Conservation (phyloP, 371 early-diverging fungal genomes). For the Catenaria anguillulae region DNA sequence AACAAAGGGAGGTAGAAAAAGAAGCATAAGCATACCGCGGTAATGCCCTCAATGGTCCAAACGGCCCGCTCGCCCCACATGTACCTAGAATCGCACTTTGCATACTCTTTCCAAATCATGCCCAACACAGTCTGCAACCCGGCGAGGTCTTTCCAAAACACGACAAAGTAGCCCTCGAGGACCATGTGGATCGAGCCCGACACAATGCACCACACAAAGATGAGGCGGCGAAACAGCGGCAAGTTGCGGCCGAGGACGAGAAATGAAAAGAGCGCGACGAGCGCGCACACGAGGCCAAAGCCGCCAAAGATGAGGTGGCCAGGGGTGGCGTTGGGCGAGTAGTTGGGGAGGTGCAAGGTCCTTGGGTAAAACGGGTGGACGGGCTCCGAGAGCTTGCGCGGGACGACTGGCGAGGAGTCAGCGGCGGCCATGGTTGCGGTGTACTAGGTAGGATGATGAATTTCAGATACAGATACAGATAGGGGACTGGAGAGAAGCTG, state of each 20-base stretch:
- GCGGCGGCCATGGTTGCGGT: no score
- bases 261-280: slow-evolving; percentile 6
- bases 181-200: slow-evolving; percentile 61
- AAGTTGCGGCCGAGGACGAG: slow-evolving; percentile 4
- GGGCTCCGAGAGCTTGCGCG: not conserved
- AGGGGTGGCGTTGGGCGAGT: slow-evolving; percentile 13
- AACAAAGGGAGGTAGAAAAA: no score
- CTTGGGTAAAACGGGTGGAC: slow-evolving; percentile 25
- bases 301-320: slow-evolving; percentile 17
- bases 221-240: slow-evolving; percentile 14
- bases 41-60: slow-evolving; percentile 67
- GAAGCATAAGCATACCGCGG: slow-evolving; percentile 47
- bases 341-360: slow-evolving; percentile 17
- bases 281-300: slow-evolving; percentile 14
- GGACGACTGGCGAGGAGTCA: not conserved
- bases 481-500: no score
- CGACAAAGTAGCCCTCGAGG: slow-evolving; percentile 77
- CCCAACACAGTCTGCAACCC: slow-evolving; percentile 45
- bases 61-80: slow-evolving; percentile 60
- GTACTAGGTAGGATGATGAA: no score
- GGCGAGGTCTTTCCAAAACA: slow-evolving; percentile 41
- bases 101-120: slow-evolving; percentile 88
- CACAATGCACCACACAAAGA: slow-evolving; percentile 63
- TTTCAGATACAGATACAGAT: no score
- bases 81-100: slow-evolving; percentile 74